Conservation (phyloP, 192 early-diverging fungal species). For the Fimicolochytrium jonesii region DNA sequence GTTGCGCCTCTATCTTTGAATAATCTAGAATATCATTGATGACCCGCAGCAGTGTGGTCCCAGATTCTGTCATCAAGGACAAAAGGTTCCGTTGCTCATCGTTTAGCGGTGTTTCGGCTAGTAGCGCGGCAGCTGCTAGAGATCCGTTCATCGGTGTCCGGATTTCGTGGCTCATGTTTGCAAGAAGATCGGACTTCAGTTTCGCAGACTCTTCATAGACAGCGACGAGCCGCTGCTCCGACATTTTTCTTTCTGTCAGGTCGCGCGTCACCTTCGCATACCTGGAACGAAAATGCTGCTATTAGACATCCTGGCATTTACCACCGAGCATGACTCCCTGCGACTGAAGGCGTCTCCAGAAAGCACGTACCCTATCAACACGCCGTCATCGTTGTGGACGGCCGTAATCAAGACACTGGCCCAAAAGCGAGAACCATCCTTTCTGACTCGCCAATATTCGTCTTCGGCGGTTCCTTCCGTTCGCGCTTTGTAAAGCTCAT, state of each 20-base stretch:
- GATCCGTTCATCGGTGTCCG: slow-evolving; percentile 83
- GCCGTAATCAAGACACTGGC: neutral
- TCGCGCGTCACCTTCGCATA: neutral
- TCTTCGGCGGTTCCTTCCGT: no score
- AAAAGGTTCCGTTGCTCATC: neutral
- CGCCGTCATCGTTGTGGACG: neutral
- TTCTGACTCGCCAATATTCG: no score
- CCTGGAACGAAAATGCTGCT: no score
- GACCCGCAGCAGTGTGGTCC: neutral
- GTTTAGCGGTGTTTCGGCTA: neutral
- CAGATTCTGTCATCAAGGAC: neutral
- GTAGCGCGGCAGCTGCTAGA: neutral
- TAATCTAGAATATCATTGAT: slow-evolving; percentile 11
- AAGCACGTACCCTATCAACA: no score
- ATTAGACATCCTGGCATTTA: no score
- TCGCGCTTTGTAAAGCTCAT: no score
- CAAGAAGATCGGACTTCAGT: slow-evolving; percentile 43
- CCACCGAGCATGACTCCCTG: no score
- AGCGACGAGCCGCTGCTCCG: neutral
- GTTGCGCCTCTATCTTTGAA: slow-evolving; percentile 4
- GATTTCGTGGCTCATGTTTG: slow-evolving; percentile 79
- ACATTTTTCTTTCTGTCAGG: neutral
- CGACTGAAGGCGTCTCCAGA: no score
- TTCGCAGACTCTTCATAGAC: neutral
- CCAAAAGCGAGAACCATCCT: neutral